A percentile compares a stretch with the other conserved stretches of the same genome.
phyloP scores from a whole-genome alignment of 345 rosid species.

The Jatropha curcas region DNA sequence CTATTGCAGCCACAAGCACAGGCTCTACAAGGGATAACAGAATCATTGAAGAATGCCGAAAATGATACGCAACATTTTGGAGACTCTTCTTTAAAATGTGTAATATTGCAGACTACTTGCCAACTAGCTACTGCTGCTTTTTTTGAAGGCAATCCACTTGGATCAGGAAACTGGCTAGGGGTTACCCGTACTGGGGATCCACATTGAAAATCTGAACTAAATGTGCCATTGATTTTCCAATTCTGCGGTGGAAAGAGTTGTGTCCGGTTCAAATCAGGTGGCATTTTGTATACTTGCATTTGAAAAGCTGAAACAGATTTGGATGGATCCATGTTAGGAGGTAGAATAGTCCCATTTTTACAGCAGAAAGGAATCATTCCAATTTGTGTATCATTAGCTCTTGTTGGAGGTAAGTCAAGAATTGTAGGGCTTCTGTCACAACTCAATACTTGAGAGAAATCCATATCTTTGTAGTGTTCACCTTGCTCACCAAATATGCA shows the following conservation, averaged over 20 bases:
- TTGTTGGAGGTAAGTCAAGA: conserved; percentile 42
- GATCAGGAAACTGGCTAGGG: conserved; percentile 37
- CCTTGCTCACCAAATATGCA: conserved; percentile 52
- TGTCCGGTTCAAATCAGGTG: conserved; percentile 48
- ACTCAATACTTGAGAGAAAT: conserved; percentile 45
- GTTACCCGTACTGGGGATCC: conserved; percentile 44
- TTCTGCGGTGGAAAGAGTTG: conserved; percentile 43
- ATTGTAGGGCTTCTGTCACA: conserved; percentile 47
- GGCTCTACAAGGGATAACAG: conserved; percentile 52
- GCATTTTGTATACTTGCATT: conserved; percentile 55
- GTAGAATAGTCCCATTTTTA: conserved; percentile 50
- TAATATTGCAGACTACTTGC: conserved; percentile 61
- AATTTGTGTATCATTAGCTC: conserved; percentile 38
- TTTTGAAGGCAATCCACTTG: conserved; percentile 40
- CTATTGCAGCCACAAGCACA: conserved; percentile 53
- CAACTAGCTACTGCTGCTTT: conserved; percentile 46
- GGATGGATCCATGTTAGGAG: conserved; percentile 36
- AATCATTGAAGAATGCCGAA: conserved; percentile 54
- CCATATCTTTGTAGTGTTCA: conserved; percentile 26
- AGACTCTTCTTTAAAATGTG: conserved; percentile 24
- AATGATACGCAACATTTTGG: conserved; percentile 59
- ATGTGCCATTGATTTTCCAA: conserved; percentile 48
- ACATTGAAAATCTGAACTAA: conserved; percentile 44
- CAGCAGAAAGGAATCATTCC: conserved; percentile 52
- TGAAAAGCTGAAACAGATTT: conserved; percentile 41